phyloP scores from a whole-genome alignment of 129 eudicot species.

The Glebionis coronaria region DNA sequence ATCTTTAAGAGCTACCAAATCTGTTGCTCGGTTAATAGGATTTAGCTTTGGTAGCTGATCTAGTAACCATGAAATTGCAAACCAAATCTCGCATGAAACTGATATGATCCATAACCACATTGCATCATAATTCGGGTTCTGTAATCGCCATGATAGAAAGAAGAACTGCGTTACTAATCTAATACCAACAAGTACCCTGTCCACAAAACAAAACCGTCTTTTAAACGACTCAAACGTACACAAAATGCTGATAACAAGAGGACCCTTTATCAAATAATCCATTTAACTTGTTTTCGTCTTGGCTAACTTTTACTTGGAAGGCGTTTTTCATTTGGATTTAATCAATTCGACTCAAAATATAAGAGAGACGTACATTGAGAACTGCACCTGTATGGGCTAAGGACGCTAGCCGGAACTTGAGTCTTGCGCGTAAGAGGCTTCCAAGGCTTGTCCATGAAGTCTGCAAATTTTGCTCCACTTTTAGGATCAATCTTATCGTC shows the following conservation, averaged over 20 bases:
- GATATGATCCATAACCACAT: slow-evolving; percentile 89
- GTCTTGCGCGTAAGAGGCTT: slow-evolving; percentile 85
- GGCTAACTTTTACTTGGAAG: no score
- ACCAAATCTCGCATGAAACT: slow-evolving; percentile 77
- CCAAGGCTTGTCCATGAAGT: slow-evolving; percentile 93
- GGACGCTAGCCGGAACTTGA: slow-evolving; percentile 51
- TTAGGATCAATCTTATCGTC: slow-evolving; percentile 43
- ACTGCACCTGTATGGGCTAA: no score
- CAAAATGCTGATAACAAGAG: no score
- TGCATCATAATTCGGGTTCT: slow-evolving; percentile 76
- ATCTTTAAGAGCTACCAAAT: slow-evolving; percentile 61
- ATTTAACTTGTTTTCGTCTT: no score
- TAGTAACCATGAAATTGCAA: slow-evolving; percentile 84
- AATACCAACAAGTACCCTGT: slow-evolving; percentile 59
- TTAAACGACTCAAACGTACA: no score
- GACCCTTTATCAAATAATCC: no score
- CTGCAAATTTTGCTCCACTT: slow-evolving; percentile 51
- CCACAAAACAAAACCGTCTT: no score
- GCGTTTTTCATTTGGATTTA: no score
- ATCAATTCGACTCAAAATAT: no score
- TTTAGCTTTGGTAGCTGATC: slow-evolving; percentile 83
- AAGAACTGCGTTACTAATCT: slow-evolving; percentile 47
- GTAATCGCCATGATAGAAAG: slow-evolving; percentile 70
- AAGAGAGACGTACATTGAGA: no score
- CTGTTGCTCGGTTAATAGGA: slow-evolving; percentile 79